phyloP scores from a whole-genome alignment of 1,139 yeast species.

The Tardiomyces depauwii region DNA sequence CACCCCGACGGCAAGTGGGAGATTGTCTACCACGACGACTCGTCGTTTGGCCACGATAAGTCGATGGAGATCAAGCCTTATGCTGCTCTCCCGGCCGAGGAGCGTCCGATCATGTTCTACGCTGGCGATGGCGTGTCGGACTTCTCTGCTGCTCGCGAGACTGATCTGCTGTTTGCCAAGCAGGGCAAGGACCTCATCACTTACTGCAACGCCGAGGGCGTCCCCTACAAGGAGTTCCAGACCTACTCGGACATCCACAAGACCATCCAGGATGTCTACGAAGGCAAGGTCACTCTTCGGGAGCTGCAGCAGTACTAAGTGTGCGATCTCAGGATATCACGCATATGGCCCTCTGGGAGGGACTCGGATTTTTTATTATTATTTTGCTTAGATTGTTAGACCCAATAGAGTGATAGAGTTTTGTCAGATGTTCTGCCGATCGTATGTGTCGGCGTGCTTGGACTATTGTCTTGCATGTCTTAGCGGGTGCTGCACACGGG shows the following conservation, averaged over 20 bases:
- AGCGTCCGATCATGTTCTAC: slow-evolving; percentile 60
- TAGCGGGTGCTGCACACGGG: no score
- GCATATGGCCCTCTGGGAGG: no score
- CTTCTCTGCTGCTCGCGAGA: slow-evolving; percentile 87
- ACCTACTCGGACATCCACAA: slow-evolving; percentile 61
- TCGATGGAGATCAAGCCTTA: slow-evolving; percentile 66
- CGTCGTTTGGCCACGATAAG: slow-evolving; percentile 91
- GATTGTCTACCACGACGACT: slow-evolving; percentile 73
- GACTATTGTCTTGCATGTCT: no score
- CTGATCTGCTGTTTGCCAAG: slow-evolving; percentile 87
- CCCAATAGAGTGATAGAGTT: no score
- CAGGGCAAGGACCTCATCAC: slow-evolving; percentile 82
- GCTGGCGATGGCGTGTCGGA: slow-evolving; percentile 98
- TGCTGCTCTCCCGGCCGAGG: slow-evolving; percentile 29
- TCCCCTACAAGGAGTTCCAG: slow-evolving; percentile 78
- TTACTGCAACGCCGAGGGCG: slow-evolving; percentile 66
- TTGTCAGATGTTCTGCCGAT: no score
- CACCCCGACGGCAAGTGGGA: slow-evolving; percentile 60
- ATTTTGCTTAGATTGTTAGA: no score
- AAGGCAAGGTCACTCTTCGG: slow-evolving; percentile 32
- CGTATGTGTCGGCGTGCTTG: no score
- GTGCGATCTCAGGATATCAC: not conserved
- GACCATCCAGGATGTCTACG: slow-evolving; percentile 37
- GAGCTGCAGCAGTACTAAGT: slow-evolving; percentile 5
- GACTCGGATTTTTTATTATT: no score